Base-by-base conservation (phyloP, 768 basidiomycete genomes). In the Pleurotus sapidus region DNA sequence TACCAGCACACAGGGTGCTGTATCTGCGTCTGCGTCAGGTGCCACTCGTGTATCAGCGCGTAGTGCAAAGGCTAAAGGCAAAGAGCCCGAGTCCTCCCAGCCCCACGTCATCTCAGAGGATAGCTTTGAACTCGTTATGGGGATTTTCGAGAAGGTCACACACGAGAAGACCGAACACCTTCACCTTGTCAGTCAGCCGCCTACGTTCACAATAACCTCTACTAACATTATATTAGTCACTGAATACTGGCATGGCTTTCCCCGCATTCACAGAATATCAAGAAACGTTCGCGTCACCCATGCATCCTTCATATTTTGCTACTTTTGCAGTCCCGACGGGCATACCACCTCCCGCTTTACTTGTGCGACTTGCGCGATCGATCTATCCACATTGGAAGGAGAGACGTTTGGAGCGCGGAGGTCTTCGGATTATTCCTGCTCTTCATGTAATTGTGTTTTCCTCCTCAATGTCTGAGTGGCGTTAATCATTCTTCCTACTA, bases 71-170 rank as follows among this genome's bases (percentile, higher is more conserved):
- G 85, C 84, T 7, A 95, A 89, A 65, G 91, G 89, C 56, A 94
- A 92, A 69, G 91, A 91, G 56, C 87, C 88, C 1, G 92, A 95
- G 53, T 71, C 81, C 1, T 70, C 73, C 1, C 83, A 82, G 57
- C 81, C 85, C 7, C 64, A 87, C n/a, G 72, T 78, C 55, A 88
- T 98, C 57, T 78, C 84, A 3, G 95, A 97, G 66, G 93, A 97
- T 63, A 89, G 94, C 64, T 96, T 98, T 60, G 97, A 99, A 70
- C 79, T 95, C 60, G 85, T 96, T 57, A 96, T 98, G 94, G 93
- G 93, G 18, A 69, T 98, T 48, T 88, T 96, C 64, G 97, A 99
- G 77, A 90, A 89, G 66, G 80, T 88, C 45, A 93, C 95, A 0
- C 91, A 95, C 61, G 91, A 94, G 65, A 90, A 88, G 67, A 88